phyloP scores from a whole-genome alignment of 805 yeast genomes.

The Candida multigemmis region DNA sequence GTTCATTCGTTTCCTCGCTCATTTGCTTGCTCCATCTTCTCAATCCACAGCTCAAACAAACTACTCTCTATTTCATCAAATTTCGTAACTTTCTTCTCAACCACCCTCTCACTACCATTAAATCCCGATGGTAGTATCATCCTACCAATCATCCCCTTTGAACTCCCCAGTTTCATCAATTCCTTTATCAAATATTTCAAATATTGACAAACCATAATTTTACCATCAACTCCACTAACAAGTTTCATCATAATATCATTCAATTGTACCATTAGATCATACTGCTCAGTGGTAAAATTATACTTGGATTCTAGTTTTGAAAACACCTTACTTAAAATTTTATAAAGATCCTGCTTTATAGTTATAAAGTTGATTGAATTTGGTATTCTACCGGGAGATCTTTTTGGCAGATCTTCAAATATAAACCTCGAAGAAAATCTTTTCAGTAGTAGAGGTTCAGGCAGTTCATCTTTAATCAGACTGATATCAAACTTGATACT shows the following conservation, averaged over 20 bases:
- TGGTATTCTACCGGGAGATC: too few relatives aligned
- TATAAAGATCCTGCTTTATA: slow-evolving; percentile 18
- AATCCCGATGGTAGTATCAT: slow-evolving; percentile 26
- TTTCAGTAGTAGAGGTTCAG: too few relatives aligned
- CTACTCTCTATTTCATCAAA: slow-evolving; percentile 34
- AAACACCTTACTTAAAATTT: slow-evolving; percentile 33
- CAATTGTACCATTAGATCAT: slow-evolving; percentile 27
- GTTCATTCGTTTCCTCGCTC: neutral
- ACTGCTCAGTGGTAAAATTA: slow-evolving; percentile 20
- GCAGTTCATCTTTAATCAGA: slow-evolving; percentile 13
- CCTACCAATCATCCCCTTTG: slow-evolving; percentile 14
- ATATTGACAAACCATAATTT: slow-evolving; percentile 27
- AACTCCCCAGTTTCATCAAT: slow-evolving; percentile 11
- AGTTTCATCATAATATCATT: slow-evolving; percentile 23
- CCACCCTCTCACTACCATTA: slow-evolving; percentile 2
- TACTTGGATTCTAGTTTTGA: slow-evolving; percentile 25
- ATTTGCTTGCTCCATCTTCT: slow-evolving; percentile 13
- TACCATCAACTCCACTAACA: slow-evolving; percentile 6
- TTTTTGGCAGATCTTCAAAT: too few relatives aligned
- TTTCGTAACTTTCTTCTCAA: slow-evolving; percentile 2
- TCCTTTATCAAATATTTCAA: slow-evolving; percentile 31
- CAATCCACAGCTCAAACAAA: slow-evolving; percentile 33
- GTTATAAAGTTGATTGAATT: too few relatives aligned
- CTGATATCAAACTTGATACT: slow-evolving; percentile 28
- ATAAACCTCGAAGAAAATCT: too few relatives aligned